Evolutionary conservation across 768 basidiomycete genomes (phyloP), one percentile per base, ranked within the genome.

Genomic region (Phlegmacium glaucopus): DNA sequence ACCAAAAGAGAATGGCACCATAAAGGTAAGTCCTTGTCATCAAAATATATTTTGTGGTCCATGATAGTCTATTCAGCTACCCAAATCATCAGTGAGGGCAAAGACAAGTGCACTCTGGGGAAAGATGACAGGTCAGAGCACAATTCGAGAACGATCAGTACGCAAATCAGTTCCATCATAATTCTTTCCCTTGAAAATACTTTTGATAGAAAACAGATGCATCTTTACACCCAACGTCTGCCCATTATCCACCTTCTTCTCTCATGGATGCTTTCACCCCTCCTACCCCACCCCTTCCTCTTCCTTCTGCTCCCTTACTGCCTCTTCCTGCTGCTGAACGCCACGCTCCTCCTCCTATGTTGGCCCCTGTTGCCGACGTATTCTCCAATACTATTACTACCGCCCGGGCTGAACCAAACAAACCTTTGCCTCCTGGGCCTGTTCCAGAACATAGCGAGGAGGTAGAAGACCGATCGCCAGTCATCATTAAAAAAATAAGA

Each of bases 51-150:
- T 51, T 51, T 44, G 22, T 50, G 32, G 48, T 54, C 30, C 22
- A 32, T 15, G 45, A 16, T 44, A n/a, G 25, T 30, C 28, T 30
- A 25, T 48, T 51, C 57, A 82, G 80, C 60, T 67, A 25, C 58
- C 70, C 9, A 89, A 78, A 62, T 76, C 79, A 9, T 82, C 87
- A 6, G 83, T 91, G 48, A 70, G 87, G 52, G 77, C 81, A 30
- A 91, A 88, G 63, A 88, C 87, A n/a, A 86, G 78, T 57, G 86
- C 86, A 39, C 83, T 92, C 61, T 72, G 86, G 53, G 87, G 87
- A 3, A 90, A 83, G 66, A 85, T 92, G 82, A 67, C 85, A 32
- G 87, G 87, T 4, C 78, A 83, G 55, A 73, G 69, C 40, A 76
- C 76, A 27, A 74, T 79, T 26, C 75, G 86, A 41, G 86, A 89